phyloP scores from a whole-genome alignment of 2,329 filamentous ascomycete species.

The Pseudogymnoascus sp. region DNA sequence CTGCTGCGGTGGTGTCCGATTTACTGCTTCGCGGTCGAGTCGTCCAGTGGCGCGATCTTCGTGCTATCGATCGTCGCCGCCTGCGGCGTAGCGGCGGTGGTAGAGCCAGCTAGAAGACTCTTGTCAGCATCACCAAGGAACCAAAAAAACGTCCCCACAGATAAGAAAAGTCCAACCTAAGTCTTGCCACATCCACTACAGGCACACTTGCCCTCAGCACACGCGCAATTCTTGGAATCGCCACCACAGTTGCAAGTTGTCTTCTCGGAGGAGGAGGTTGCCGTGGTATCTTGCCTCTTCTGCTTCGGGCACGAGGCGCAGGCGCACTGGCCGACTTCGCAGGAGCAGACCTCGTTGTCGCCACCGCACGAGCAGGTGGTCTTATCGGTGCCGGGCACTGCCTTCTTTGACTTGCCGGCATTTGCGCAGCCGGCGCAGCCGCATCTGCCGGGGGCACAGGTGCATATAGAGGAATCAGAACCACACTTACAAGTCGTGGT shows the following conservation, averaged over 20 bases:
- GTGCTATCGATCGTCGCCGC: slow-evolving; percentile 20
- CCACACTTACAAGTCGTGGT: slow-evolving; percentile 33
- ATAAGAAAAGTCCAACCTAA: slow-evolving; percentile 15
- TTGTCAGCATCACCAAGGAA: slow-evolving; percentile 14
- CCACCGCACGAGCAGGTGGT: slow-evolving; percentile 33
- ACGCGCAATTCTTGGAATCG: slow-evolving; percentile 31
- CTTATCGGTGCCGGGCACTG: slow-evolving; percentile 30
- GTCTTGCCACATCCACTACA: not conserved
- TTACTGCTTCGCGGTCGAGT: slow-evolving; percentile 2
- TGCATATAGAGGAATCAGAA: slow-evolving; percentile 28
- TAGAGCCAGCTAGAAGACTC: slow-evolving; percentile 17
- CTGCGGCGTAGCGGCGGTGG: slow-evolving; percentile 17
- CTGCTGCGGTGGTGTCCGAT: not conserved
- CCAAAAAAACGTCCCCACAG: slow-evolving; percentile 14
- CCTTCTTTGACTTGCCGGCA: slow-evolving; percentile 31
- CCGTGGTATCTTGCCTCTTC: slow-evolving; percentile 36
- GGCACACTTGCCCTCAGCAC: slow-evolving; percentile 30
- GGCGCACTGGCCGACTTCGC: slow-evolving; percentile 30
- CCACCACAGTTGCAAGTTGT: slow-evolving; percentile 34
- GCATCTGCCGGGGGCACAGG: slow-evolving; percentile 32
- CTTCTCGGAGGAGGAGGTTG: slow-evolving; percentile 27
- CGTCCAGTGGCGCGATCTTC: slow-evolving; percentile 22
- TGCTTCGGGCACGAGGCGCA: slow-evolving; percentile 26
- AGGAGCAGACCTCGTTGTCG: slow-evolving; percentile 28
- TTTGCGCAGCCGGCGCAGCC: slow-evolving; percentile 31